Base-by-base conservation (phyloP, 2,329 filamentous ascomycete genomes). In the Nemania sp. region DNA sequence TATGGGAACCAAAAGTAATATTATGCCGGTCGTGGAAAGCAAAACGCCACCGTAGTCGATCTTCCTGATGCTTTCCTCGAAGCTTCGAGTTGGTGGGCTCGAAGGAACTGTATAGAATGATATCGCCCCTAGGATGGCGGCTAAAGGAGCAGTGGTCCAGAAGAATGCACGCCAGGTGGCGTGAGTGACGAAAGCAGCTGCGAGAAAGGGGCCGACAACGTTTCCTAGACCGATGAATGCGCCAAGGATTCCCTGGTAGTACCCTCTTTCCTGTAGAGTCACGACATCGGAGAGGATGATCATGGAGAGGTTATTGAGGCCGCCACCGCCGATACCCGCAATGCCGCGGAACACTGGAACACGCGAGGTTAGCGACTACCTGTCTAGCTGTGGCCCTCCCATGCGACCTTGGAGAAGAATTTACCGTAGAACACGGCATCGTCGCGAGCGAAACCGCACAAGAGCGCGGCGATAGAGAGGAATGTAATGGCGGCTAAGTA, bases 1-100 rank as follows among this genome's bases (percentile, higher is more conserved):
- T 13, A 91, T 84, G 0, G 89, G 89, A 52, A 92, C 88, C 20
- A 91, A 80, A 1, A 91, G 72, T 13, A 90, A 81, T 10, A 91
- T 84, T 29, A 90, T 84, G 0, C 84, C 88, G 6, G 84, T 78
- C 0, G 86, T 87, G 3, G 84, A 86, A 2, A 84, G 81, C 11
- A 89, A 64, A 1, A 88, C 80, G 1, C 89, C 89, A 26, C 80
- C 83, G 70, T 85, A 89, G 75, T 92, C 89, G 62, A 91, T 88
- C 51, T 86, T 86, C 55, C 78, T 79, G 24, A 87, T 73, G 54
- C 84, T 87, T 51, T 84, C 81, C 45, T 78, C 77, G 43, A 86
- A 78, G 10, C 81, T 79, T 29, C 22, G 81, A 63, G 82, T 84
- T 0, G 79, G 80, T 2, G 84, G 82, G 67, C 82, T 87, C 0